These are phyloP conservation scores for carrot (Daucus carota) DNA, from an alignment of 129 eudicot genomes.

Conservation along the genomic window DH1_v3.0 NC_030383.2:5532001-5532500, in stretches of 20 bases:
- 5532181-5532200: constrained; percentile 63
- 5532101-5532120: constrained; percentile 73
- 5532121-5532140: constrained; percentile 81
- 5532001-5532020: constrained; percentile 15
- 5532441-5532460: neutral
- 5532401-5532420: constrained; percentile 98
- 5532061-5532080: constrained; percentile 50
- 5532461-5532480: neutral
- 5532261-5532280: constrained; percentile 55
- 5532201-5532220: constrained; percentile 69
- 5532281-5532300: constrained; percentile 82
- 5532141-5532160: constrained; percentile 73
- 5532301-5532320: constrained; percentile 85
- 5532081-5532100: constrained; percentile 33
- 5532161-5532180: constrained; percentile 48
- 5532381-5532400: constrained; percentile 61
- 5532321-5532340: constrained; percentile 88
- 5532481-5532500: constrained; percentile 64
- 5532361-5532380: constrained; percentile 24
- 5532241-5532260: constrained; percentile 47
- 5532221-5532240: constrained; percentile 49
- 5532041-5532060: constrained; percentile 72
- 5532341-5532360: constrained; percentile 40
- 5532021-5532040: constrained; percentile 79
- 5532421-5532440: neutral